A percentile compares a stretch with the other conserved stretches of the same genome.
Evolutionary conservation across 2,329 filamentous ascomycete genomes (phyloP).

Genomic region (Fusarium hostae): DNA sequence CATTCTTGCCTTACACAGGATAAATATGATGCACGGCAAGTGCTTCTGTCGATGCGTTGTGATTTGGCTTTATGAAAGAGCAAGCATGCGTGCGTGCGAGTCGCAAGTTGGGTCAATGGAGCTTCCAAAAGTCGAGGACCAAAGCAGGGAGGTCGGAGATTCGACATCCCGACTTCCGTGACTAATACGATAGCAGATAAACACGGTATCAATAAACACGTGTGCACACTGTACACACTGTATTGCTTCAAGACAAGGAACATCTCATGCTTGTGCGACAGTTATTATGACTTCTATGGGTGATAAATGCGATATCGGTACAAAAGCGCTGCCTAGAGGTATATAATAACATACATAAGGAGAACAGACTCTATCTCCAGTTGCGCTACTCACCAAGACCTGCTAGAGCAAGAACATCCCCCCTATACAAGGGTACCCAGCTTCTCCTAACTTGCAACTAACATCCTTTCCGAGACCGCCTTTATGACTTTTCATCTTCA

Average conservation of each 20-base stretch:
- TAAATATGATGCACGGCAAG: conserved; percentile 12
- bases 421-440: background rate
- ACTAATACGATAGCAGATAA: conserved; percentile 32
- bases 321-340: background rate
- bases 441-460: background rate
- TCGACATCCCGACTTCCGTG: conserved; percentile 34
- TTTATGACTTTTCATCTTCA: conserved; percentile 58
- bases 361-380: conserved; percentile 4
- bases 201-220: background rate
- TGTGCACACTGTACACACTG: background rate
- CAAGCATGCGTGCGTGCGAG: conserved; percentile 43
- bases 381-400: background rate
- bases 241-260: background rate
- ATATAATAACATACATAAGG: conserved; percentile 10
- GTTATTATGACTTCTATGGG: background rate
- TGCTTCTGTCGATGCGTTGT: conserved; percentile 11
- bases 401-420: background rate
- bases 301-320: background rate
- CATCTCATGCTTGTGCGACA: background rate
- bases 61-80: conserved; percentile 23
- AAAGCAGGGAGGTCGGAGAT: conserved; percentile 37
- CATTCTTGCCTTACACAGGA: conserved; percentile 40
- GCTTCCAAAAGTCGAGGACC: conserved; percentile 15
- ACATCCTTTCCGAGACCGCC: background rate
- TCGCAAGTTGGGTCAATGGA: conserved; percentile 25